Base-by-base conservation (phyloP, 2,329 filamentous ascomycete genomes). In the Metarhizium robertsii region DNA sequence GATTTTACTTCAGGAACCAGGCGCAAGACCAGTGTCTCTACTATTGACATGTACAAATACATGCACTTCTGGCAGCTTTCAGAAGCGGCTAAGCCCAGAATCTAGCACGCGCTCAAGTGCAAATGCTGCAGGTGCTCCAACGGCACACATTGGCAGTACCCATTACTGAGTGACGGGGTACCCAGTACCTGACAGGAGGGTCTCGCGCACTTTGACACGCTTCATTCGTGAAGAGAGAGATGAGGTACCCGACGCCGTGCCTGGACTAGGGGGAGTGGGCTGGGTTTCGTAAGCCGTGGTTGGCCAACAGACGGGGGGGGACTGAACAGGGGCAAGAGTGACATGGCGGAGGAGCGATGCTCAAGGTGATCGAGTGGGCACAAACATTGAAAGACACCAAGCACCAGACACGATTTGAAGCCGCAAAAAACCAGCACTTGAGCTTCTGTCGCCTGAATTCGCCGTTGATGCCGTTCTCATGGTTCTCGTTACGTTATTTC, bases 41-140 rank as follows among this genome's bases (percentile, higher is more conserved):
- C n/a, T 16, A 18, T 42, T 18, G 40, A 42, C 40, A 42, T 14
- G 40, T 42, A 42, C 40, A 42, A 58, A 54, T 43, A 53, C 55
- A 53, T 58, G 45, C 30, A 57, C 52, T 7, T 42, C 40, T 42
- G 40, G 40, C 40, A 42, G 13, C n/a, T 42, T 14, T 42, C 32
- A 34, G 32, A 34, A 34, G 32, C 32, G 32, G 32, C 32, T 8
- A 11, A 11, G 32, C 32, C 32, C 32, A 34, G 25, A 25, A 25
- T 4, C 25, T 25, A 25, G 25, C 25, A 25, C 25, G 3, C 25
- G 25, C 25, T 25, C 25, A 25, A 25, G 25, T 25, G 25, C 25
- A 4, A 25, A 25, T 25, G 25, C 25, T 25, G 32, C 32, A 34
- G 32, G 32, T 7, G 32, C 32, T 34, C 32, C 7, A 34, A 40